A percentile compares a stretch with the other conserved stretches of the same genome.
These are phyloP conservation scores for Monilinia vaccinii-corymbosi DNA, from an alignment of 2,329 filamentous ascomycete genomes.

Conservation along the genomic window DNA sequence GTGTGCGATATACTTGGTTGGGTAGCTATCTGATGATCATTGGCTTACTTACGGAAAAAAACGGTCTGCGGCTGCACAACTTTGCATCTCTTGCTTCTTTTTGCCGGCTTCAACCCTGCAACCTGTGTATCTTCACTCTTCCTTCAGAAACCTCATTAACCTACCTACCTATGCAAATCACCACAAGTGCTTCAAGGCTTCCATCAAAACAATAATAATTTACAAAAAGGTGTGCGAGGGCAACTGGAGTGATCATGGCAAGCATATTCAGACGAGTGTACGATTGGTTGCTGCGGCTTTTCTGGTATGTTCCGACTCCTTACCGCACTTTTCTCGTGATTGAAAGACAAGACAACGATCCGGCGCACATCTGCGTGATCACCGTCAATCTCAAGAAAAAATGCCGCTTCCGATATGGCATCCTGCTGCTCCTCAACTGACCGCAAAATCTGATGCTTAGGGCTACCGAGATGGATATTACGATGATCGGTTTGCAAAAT, in stretches of 20 bases:
- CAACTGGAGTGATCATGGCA: slow-evolving; percentile 54
- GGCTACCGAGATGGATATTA: slow-evolving; percentile 99
- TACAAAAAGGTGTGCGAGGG: background rate
- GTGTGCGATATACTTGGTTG: background rate
- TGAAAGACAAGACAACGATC: background rate
- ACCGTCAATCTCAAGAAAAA: background rate
- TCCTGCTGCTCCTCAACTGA: background rate
- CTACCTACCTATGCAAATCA: background rate
- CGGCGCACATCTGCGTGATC: background rate
- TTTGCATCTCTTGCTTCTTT: background rate
- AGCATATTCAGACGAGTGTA: slow-evolving; percentile 90
- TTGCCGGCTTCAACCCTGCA: slow-evolving; percentile 3
- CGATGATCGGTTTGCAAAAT: slow-evolving; percentile 97
- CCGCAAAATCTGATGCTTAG: slow-evolving; percentile 37
- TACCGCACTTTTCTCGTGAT: background rate
- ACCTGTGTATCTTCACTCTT: background rate
- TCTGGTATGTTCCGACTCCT: slow-evolving; percentile 83
- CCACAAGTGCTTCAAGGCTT: background rate
- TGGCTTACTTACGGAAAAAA: slow-evolving; percentile 3
- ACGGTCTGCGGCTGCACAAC: slow-evolving; percentile 4
- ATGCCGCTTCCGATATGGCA: background rate
- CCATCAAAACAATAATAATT: background rate
- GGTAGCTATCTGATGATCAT: background rate
- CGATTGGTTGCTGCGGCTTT: slow-evolving; percentile 95
- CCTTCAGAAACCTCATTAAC: background rate